Evolutionary conservation across 2,329 filamentous ascomycete species (phyloP).

Genomic region (Nigrograna mackinnonii): DNA sequence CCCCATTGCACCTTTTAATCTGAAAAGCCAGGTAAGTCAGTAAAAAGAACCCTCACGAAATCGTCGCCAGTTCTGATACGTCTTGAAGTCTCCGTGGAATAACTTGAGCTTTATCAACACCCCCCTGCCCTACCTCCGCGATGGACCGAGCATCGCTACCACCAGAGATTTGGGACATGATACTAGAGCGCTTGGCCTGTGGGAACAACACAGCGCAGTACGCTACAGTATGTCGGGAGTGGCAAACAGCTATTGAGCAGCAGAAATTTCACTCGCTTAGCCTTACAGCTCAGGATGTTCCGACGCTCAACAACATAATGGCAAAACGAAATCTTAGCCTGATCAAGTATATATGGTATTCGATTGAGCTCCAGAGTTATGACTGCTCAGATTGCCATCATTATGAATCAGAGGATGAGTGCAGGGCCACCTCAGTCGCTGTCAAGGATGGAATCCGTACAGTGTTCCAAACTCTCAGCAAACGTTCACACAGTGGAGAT

Average conservation of each 20-base stretch:
- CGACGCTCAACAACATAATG: slow-evolving; percentile 5
- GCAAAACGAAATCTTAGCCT: slow-evolving; percentile 1
- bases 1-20: slow-evolving; percentile 4
- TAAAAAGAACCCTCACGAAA: slow-evolving; percentile 7
- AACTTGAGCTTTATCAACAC: slow-evolving; percentile 9
- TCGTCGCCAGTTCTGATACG: slow-evolving; percentile 4
- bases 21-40: slow-evolving; percentile 6
- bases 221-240: slow-evolving; percentile 12
- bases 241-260: slow-evolving; percentile 11
- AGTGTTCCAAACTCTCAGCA: slow-evolving; percentile 7
- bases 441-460: slow-evolving; percentile 2
- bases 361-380: slow-evolving; percentile 8
- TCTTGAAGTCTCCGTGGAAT: slow-evolving; percentile 6
- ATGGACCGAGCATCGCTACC: slow-evolving; percentile 4
- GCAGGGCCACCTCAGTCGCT: neutral
- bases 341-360: slow-evolving; percentile 12
- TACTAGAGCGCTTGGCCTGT: slow-evolving; percentile 5
- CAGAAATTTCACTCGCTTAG: slow-evolving; percentile 7
- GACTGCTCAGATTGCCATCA: slow-evolving; percentile 7
- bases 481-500: slow-evolving; percentile 1
- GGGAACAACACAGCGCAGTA: slow-evolving; percentile 7
- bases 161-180: slow-evolving; percentile 5
- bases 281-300: slow-evolving; percentile 6
- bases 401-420: slow-evolving; percentile 1
- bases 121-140: neutral